phyloP scores from a whole-genome alignment of 768 basidiomycete species.

The Termitomyces eurrhizus region DNA sequence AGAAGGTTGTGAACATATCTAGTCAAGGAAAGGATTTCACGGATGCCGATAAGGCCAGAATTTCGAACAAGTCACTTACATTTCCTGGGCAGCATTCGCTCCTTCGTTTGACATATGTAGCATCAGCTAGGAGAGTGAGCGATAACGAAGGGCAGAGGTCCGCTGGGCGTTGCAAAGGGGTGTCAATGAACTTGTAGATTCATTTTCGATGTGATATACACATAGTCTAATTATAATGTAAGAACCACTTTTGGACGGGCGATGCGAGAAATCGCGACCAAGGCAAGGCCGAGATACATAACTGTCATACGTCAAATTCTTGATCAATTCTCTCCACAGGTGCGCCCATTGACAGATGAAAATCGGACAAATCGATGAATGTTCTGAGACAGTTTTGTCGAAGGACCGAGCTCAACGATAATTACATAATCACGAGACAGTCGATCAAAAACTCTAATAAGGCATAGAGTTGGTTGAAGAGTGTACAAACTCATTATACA shows the following conservation, averaged over 20 bases:
- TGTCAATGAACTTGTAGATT: neutral
- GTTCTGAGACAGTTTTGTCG: neutral
- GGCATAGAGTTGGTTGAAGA: neutral
- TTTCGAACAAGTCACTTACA: neutral
- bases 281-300: neutral
- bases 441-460: too few relatives aligned
- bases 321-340: neutral
- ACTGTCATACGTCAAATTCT: neutral
- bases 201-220: neutral
- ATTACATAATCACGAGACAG: too few relatives aligned
- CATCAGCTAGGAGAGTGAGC: too few relatives aligned
- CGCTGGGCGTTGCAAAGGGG: neutral
- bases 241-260: neutral
- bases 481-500: neutral
- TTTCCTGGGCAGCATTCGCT: conserved; percentile 4
- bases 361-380: neutral
- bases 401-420: too few relatives aligned
- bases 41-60: conserved; percentile 15
- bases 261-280: neutral
- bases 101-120: conserved; percentile 26
- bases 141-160: neutral
- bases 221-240: neutral
- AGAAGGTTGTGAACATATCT: conserved; percentile 24
- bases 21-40: neutral
- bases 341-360: neutral